Percentiles rank a stretch among this genome's conserved stretches.
Conservation (phyloP, 345 rosid genomes). For the Conringia planisiliqua region DNA sequence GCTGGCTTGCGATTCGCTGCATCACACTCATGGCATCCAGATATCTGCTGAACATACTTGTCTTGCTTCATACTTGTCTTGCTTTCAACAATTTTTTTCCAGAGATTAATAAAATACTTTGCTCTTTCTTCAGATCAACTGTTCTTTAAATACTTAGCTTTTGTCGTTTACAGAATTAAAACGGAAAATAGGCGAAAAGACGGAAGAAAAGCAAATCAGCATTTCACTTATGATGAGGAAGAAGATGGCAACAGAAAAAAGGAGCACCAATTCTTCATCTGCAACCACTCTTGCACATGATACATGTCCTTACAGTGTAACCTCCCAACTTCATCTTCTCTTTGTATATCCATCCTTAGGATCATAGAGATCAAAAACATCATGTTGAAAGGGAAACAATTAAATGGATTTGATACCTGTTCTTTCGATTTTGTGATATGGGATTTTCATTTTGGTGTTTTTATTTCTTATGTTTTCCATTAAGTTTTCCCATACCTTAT, state of each 20-base stretch:
- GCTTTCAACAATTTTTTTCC: not conserved
- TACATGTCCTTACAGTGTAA: constrained; percentile 43
- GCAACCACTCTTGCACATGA: constrained; percentile 58
- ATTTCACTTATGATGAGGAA: not conserved
- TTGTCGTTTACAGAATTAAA: not conserved
- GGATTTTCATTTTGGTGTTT: not conserved
- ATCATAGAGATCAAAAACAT: not conserved
- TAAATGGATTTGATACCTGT: not conserved
- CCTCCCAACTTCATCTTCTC: constrained; percentile 60
- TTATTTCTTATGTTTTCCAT: not conserved
- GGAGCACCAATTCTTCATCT: constrained; percentile 75
- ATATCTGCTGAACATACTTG: not conserved
- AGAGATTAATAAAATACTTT: not conserved
- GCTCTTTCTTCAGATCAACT: not conserved
- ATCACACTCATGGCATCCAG: not conserved
- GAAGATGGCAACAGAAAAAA: constrained; percentile 25
- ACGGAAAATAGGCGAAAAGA: not conserved
- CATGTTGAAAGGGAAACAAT: not conserved
- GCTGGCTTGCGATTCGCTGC: not conserved
- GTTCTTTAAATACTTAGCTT: not conserved
- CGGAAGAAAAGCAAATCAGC: not conserved
- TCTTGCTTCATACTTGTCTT: not conserved
- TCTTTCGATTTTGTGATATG: too few relatives aligned
- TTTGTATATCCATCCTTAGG: constrained; percentile 54
- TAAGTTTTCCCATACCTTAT: not conserved